These are phyloP conservation scores for Lagenidium giganteum DNA, from an alignment of 352 stramenopile genomes.

Conservation along the genomic window DNA sequence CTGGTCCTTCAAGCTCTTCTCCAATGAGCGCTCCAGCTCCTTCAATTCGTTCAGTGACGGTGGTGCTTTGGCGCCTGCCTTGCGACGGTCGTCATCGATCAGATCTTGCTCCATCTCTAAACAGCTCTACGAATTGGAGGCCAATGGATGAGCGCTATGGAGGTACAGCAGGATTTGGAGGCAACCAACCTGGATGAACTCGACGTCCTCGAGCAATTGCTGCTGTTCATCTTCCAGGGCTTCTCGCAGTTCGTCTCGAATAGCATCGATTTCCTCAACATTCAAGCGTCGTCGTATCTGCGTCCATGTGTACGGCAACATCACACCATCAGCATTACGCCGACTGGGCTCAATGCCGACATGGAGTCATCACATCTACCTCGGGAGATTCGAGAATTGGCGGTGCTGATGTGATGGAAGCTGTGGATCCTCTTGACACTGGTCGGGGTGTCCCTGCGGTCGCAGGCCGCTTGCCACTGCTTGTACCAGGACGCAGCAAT, in stretches of 20 bases:
- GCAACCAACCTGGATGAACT: slow-evolving; percentile 56
- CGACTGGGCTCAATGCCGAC: too few relatives aligned
- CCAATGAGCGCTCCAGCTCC: slow-evolving; percentile 33
- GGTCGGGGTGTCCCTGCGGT: slow-evolving; percentile 41
- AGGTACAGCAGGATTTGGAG: too few relatives aligned
- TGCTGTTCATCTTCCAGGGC: slow-evolving; percentile 38
- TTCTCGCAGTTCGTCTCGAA: slow-evolving; percentile 37
- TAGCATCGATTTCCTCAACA: slow-evolving; percentile 47
- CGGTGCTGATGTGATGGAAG: slow-evolving; percentile 48
- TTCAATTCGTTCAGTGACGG: slow-evolving; percentile 45
- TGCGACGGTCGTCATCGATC: slow-evolving; percentile 52
- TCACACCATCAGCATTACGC: too few relatives aligned
- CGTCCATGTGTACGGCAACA: too few relatives aligned
- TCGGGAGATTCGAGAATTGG: slow-evolving; percentile 35
- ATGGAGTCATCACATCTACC: slow-evolving; percentile 18
- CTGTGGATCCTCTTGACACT: slow-evolving; percentile 42
- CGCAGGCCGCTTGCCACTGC: slow-evolving; percentile 14
- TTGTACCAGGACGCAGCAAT: slow-evolving; percentile 43
- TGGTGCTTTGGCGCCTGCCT: slow-evolving; percentile 25
- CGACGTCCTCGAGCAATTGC: slow-evolving; percentile 56
- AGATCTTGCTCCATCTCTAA: slow-evolving; percentile 72
- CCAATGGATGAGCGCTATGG: too few relatives aligned
- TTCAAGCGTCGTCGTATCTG: slow-evolving; percentile 34
- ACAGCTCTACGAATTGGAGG: slow-evolving; percentile 33
- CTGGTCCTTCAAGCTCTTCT: slow-evolving; percentile 47